Conservation (phyloP, 2,329 filamentous ascomycete species). For the Epichloe uncinata region DNA sequence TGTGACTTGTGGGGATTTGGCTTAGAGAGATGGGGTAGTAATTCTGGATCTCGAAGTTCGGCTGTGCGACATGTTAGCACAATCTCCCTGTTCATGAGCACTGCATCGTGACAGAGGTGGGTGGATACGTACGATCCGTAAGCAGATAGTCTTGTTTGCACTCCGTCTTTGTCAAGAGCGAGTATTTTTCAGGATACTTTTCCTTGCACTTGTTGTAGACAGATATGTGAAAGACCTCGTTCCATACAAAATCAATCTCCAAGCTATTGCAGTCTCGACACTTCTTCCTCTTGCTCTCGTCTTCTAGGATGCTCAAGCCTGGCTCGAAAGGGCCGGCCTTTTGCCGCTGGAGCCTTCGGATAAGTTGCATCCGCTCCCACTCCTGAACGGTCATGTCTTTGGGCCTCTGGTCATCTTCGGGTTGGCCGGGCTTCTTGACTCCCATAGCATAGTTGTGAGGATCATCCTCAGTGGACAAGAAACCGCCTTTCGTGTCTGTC, state of each 20-base stretch:
- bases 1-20: conserved; percentile 93
- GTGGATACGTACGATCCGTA: conserved; percentile 58
- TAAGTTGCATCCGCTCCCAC: conserved; percentile 74
- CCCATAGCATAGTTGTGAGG: conserved; percentile 68
- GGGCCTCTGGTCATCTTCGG: conserved; percentile 48
- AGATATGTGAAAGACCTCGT: conserved; percentile 62
- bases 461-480: conserved; percentile 82
- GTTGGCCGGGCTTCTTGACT: conserved; percentile 24
- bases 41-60: conserved; percentile 75
- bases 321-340: conserved; percentile 82
- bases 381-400: conserved; percentile 80
- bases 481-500: conserved; percentile 95
- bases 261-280: conserved; percentile 72
- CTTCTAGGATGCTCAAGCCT: conserved; percentile 60
- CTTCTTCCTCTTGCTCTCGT: conserved; percentile 51
- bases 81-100: not conserved
- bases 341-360: conserved; percentile 57
- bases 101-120: too few relatives aligned
- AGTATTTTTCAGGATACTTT: conserved; percentile 82
- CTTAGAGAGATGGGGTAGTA: conserved; percentile 75
- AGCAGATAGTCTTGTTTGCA: conserved; percentile 89
- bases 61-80: conserved; percentile 32
- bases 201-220: conserved; percentile 84
- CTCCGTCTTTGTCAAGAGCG: conserved; percentile 90
- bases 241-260: conserved; percentile 94